phyloP scores from a whole-genome alignment of 371 early-diverging fungal genomes.

The Rhizopus sp. region DNA sequence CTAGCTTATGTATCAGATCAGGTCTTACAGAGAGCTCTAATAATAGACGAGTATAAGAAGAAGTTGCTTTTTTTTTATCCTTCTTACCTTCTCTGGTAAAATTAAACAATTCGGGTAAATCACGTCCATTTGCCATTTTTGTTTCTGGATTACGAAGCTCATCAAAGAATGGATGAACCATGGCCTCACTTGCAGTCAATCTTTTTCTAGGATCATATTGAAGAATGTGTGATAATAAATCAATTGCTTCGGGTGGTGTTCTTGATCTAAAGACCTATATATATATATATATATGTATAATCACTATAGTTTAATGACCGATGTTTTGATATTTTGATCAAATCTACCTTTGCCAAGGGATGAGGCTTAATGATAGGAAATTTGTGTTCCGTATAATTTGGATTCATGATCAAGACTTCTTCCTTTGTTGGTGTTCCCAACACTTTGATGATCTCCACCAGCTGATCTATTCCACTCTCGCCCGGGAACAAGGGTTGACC shows the following conservation, averaged over 20 bases:
- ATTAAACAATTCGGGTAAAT: constrained; percentile 89
- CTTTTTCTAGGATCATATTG: constrained; percentile 92
- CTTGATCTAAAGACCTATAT: constrained; percentile 71
- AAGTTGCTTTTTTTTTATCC: background rate
- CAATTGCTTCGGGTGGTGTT: constrained; percentile 79
- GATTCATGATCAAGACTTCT: constrained; percentile 90
- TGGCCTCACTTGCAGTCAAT: constrained; percentile 87
- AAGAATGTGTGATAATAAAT: constrained; percentile 83
- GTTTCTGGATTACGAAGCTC: constrained; percentile 83
- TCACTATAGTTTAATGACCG: background rate
- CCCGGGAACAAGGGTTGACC: constrained; percentile 96
- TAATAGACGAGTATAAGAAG: background rate
- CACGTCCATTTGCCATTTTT: constrained; percentile 71
- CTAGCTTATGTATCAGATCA: constrained; percentile 59
- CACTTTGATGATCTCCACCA: constrained; percentile 97
- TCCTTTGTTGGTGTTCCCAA: constrained; percentile 96
- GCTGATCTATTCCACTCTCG: constrained; percentile 95
- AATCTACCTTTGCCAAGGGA: constrained; percentile 69
- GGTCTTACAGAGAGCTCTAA: constrained; percentile 51
- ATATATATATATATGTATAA: too few relatives aligned
- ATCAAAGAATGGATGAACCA: constrained; percentile 95
- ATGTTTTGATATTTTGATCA: background rate
- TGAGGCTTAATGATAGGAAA: constrained; percentile 92
- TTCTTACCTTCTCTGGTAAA: constrained; percentile 74
- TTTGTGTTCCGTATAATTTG: constrained; percentile 90